Evolutionary conservation across 805 yeast genomes (phyloP).

Genomic region (Maudiozyma turicensis): DNA sequence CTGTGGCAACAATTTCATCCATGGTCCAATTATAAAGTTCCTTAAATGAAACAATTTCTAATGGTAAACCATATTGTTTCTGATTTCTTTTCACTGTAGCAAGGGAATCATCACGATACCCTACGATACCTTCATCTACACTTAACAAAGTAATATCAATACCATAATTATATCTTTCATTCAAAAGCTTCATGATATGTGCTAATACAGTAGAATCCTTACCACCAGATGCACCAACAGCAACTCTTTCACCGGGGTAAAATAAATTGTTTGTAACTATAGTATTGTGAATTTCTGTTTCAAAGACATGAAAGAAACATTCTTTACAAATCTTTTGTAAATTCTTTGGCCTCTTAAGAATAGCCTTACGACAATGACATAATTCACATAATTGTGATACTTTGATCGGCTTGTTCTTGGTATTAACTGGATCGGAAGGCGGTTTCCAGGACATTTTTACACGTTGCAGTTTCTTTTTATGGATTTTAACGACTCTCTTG

Average conservation of each 20-base stretch:
- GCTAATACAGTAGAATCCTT: slow-evolving; percentile 96
- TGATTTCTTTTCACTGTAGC: slow-evolving; percentile 95
- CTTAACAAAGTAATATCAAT: slow-evolving; percentile 73
- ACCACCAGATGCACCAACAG: slow-evolving; percentile 98
- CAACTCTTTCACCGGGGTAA: slow-evolving; percentile 73
- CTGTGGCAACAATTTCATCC: slow-evolving; percentile 94
- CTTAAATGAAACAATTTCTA: slow-evolving; percentile 73
- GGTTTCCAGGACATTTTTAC: slow-evolving; percentile 11
- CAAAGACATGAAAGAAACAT: slow-evolving; percentile 86
- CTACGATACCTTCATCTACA: slow-evolving; percentile 94
- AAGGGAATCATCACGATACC: slow-evolving; percentile 92
- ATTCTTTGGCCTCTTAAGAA: slow-evolving; percentile 86
- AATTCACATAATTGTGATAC: slow-evolving; percentile 60
- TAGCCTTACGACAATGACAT: slow-evolving; percentile 75
- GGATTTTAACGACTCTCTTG: background rate
- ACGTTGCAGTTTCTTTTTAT: background rate
- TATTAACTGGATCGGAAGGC: slow-evolving; percentile 29
- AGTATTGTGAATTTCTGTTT: slow-evolving; percentile 90
- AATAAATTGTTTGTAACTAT: slow-evolving; percentile 63
- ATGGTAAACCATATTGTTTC: slow-evolving; percentile 68
- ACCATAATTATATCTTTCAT: slow-evolving; percentile 83
- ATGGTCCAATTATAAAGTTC: slow-evolving; percentile 95
- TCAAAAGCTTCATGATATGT: slow-evolving; percentile 71
- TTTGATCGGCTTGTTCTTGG: slow-evolving; percentile 19
- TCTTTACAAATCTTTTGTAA: slow-evolving; percentile 80